Base-by-base conservation (phyloP, 1,284 basidiomycete species). In the Calocybe gambosa region DNA sequence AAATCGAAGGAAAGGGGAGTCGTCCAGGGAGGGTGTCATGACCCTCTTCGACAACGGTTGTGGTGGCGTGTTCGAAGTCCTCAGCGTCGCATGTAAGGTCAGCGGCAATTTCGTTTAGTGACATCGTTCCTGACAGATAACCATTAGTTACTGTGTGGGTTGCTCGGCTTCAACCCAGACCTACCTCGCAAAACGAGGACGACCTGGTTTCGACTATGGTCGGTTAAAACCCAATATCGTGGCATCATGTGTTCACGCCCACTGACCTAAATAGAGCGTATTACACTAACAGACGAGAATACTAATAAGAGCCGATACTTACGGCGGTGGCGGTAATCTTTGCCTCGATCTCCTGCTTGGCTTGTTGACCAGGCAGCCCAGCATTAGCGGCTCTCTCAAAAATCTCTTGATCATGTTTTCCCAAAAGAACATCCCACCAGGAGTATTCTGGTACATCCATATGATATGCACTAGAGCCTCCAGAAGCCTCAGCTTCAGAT, bases 81-180 rank as follows among this genome's bases (percentile, higher is more conserved):
- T 78, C 79, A 0, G 82, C 75, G 47, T 88, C 82, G 60, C 86
- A 89, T 1, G 86, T 87, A 37, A 89, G 69, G 61, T 89, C 86
- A 5, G 85, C 85, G n/a, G 86, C 86, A 10, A 89, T 75, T 62
- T 89, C 86, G 55, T 89, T 89, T 31, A 89, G 66, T 8, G 82
- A 85, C 82, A 89, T 85, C 1, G 86, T 89, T n/a, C 85, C 79
- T 79, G 35, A 29, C 19, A 39, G 6, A 13, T 5, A 31, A 12
- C 39, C 33, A 56, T 50, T 33, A 36, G 45, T 38, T 41, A 41
- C 28, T 18, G 49, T 5, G 49, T 31, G 46, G 25, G 9, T 19
- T 20, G 45, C 16, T 26, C 1, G 19, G 5, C 28, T 12, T 21
- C n/a, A 18, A 12, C 23, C 3, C 7, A 38, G 16, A 52, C 50